Percentiles rank a stretch among this genome's conserved stretches.
These are phyloP conservation scores for Mycena alexandri DNA, from an alignment of 768 basidiomycete genomes.

Conservation along the genomic window DNA sequence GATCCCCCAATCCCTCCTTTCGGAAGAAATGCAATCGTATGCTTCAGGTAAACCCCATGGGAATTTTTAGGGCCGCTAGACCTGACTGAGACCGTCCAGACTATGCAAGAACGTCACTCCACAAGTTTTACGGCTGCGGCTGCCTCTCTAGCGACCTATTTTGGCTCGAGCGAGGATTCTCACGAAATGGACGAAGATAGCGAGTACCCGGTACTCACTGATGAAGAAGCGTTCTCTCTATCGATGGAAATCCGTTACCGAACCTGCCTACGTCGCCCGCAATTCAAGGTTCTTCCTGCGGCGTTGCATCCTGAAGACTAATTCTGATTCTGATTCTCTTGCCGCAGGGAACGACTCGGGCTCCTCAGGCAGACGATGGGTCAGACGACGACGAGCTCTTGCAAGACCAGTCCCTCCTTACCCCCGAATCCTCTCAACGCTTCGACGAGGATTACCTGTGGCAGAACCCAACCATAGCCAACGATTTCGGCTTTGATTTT, in stretches of 20 bases:
- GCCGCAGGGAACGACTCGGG: slow-evolving; percentile 29
- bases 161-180: slow-evolving; percentile 26
- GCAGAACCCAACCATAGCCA: slow-evolving; percentile 8
- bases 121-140: slow-evolving; percentile 42
- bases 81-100: slow-evolving; percentile 38
- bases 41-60: slow-evolving; percentile 58
- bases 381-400: slow-evolving; percentile 42
- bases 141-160: slow-evolving; percentile 45
- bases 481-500: slow-evolving; percentile 27
- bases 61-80: not conserved
- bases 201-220: slow-evolving; percentile 39
- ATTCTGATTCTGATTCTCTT: slow-evolving; percentile 31
- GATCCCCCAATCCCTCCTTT: slow-evolving; percentile 66
- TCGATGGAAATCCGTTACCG: slow-evolving; percentile 61
- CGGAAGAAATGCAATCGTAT: slow-evolving; percentile 56
- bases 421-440: slow-evolving; percentile 32
- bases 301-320: slow-evolving; percentile 25
- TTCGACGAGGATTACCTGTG: slow-evolving; percentile 37
- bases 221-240: slow-evolving; percentile 54
- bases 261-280: slow-evolving; percentile 53
- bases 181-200: slow-evolving; percentile 33
- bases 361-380: not conserved
- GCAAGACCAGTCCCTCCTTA: slow-evolving; percentile 35
- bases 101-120: slow-evolving; percentile 45
- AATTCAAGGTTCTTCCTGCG: slow-evolving; percentile 59